Evolutionary conservation across 345 rosid species (phyloP).

Genomic region (Linum lewisii): DNA sequence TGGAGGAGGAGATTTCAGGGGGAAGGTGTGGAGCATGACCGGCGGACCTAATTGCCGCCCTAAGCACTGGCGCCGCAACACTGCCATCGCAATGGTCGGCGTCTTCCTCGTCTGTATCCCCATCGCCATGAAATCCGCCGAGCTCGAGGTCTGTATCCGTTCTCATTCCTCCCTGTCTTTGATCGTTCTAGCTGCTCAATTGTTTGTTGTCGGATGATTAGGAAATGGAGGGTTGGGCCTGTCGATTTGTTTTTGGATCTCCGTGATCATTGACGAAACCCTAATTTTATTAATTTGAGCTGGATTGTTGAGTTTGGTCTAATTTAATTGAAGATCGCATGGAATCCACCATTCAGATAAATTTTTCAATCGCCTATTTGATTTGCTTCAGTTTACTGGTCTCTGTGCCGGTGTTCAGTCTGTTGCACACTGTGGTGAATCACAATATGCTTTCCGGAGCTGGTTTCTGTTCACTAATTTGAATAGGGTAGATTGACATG

Average conservation of each 20-base stretch:
- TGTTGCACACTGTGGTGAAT: too few species aligned
- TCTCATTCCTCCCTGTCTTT: background rate
- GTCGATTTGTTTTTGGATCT: too few species aligned
- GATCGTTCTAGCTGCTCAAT: too few species aligned
- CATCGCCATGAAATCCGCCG: constrained; percentile 81
- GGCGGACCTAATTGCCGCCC: constrained; percentile 98
- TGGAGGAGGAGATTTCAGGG: constrained; percentile 83
- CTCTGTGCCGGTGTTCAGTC: too few species aligned
- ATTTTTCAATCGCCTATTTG: too few species aligned
- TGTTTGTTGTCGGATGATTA: too few species aligned
- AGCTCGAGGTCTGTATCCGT: constrained; percentile 67
- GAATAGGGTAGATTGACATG: too few species aligned
- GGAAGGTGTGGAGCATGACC: constrained; percentile 86
- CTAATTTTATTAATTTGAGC: constrained; percentile 1
- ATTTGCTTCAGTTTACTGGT: background rate
- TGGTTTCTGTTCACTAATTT: too few species aligned
- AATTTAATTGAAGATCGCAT: background rate
- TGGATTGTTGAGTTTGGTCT: background rate
- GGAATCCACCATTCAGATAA: background rate
- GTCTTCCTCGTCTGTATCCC: constrained; percentile 80
- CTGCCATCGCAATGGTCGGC: constrained; percentile 90
- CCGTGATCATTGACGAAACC: background rate
- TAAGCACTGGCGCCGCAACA: constrained; percentile 94
- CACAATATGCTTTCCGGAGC: too few species aligned
- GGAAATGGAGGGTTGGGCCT: too few species aligned